phyloP scores from a whole-genome alignment of 1,284 basidiomycete species.

The Athelia sp. region DNA sequence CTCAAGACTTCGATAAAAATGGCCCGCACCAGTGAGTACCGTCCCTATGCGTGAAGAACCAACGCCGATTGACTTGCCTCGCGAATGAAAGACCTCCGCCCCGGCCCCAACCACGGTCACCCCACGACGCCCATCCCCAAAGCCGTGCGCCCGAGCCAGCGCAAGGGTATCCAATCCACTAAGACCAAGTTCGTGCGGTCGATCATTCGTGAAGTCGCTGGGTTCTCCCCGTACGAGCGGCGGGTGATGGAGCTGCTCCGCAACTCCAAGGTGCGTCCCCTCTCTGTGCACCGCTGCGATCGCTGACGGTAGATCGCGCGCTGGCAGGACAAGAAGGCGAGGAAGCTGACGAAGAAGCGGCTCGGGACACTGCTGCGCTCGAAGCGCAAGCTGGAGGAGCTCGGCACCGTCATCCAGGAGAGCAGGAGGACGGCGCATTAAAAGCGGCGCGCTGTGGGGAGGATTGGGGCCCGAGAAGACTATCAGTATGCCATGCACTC shows the following conservation, averaged over 20 bases:
- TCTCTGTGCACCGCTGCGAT: slow-evolving; percentile 1
- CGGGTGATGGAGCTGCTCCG: slow-evolving; percentile 98
- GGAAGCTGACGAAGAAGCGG: slow-evolving; percentile 98
- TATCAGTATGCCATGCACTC: slow-evolving; percentile 11
- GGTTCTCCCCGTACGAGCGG: slow-evolving; percentile 98
- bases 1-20: slow-evolving; percentile 63
- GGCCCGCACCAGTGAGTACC: slow-evolving; percentile 68
- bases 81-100: slow-evolving; percentile 78
- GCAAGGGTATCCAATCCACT: slow-evolving; percentile 85
- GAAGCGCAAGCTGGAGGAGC: slow-evolving; percentile 97
- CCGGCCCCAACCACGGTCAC: slow-evolving; percentile 91
- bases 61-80: slow-evolving; percentile 6
- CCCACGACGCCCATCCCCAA: slow-evolving; percentile 87
- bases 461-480: too few relatives aligned
- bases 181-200: slow-evolving; percentile 91
- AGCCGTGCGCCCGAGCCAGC: slow-evolving; percentile 78
- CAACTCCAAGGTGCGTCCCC: slow-evolving; percentile 86
- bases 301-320: background rate
- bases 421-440: slow-evolving; percentile 75
- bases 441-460: slow-evolving; percentile 10
- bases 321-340: slow-evolving; percentile 90
- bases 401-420: slow-evolving; percentile 87
- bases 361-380: slow-evolving; percentile 94
- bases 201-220: slow-evolving; percentile 91
- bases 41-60: too few relatives aligned